Evolutionary conservation across 805 yeast species (phyloP).

Genomic region (Suhomyces emberorum): DNA sequence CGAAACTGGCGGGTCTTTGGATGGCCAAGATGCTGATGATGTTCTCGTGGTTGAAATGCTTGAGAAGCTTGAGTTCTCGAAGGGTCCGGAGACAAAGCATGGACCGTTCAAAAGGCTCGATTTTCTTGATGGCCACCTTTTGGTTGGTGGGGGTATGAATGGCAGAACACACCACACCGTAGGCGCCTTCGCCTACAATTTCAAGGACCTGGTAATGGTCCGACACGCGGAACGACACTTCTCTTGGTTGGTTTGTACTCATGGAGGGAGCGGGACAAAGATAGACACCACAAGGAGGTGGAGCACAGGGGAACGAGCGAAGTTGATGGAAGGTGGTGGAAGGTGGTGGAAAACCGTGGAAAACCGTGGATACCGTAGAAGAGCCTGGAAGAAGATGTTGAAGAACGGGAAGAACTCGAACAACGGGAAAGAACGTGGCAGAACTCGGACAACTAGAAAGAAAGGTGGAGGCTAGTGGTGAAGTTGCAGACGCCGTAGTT

Average conservation of each 20-base stretch:
- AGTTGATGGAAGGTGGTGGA: too few relatives aligned
- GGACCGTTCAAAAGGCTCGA: constrained; percentile 85
- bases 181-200: constrained; percentile 93
- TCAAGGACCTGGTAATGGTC: constrained; percentile 82
- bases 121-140: constrained; percentile 92
- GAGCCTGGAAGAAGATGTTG: too few relatives aligned
- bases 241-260: constrained; percentile 15
- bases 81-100: constrained; percentile 87
- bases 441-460: too few relatives aligned
- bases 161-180: constrained; percentile 91
- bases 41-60: constrained; percentile 91
- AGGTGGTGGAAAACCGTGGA: too few relatives aligned
- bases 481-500: too few relatives aligned
- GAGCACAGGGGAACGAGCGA: too few relatives aligned
- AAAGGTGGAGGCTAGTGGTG: too few relatives aligned
- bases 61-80: constrained; percentile 82
- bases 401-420: too few relatives aligned
- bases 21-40: constrained; percentile 86
- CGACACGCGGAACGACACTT: constrained; percentile 73
- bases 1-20: constrained; percentile 76
- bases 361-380: too few relatives aligned
- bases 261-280: too few relatives aligned
- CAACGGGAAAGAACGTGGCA: too few relatives aligned
- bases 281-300: too few relatives aligned
- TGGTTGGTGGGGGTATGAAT: constrained; percentile 80